Evolutionary conservation across 2,329 filamentous ascomycete genomes (phyloP), one percentile per base, ranked within the genome.

Genomic region (Cadophora malorum): DNA sequence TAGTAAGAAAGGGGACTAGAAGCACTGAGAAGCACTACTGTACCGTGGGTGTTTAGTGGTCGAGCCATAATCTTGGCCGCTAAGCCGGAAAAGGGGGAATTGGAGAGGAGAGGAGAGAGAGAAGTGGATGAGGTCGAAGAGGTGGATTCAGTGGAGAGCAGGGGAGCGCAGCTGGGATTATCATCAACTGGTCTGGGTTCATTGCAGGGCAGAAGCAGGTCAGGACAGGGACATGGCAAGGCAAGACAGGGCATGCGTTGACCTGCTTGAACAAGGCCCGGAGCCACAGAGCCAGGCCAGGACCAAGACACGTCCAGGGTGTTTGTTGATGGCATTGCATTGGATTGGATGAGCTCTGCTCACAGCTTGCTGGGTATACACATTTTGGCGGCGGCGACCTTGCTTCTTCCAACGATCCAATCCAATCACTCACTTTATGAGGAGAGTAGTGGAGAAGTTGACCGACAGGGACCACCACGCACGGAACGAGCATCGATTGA

Each of bases 391-490:
- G 21, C 33, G 58, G 35, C 58, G 41, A 31, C 58, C 38, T 47
- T 61, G 58, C 58, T 61, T 61, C 47, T 61, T 61, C 58, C 58
- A 58, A 38, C 31, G 10, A n/a, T 35, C 31, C 55, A 35, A 25
- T 33, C 53, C 28, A 56, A 31, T 33, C 55, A 58, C 33, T 58
- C 55, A 38, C 19, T 58, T 23, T 23, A 41, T 38, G 55, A 23
- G 41, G 41, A 45, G 45, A 21, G n/a, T n/a, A 49, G 28, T 35
- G 53, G 53, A 58, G 19, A 56, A 35, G 4, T 35, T 12, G 28
- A 28, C 53, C 28, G 53, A 56, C 53, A 56, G 53, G 28, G 31
- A 21, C 25, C 25, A 35, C 28, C 53, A 35, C n/a, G 6, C 33
- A 53, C 52, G 28, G 31, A 58, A 58, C 31, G 55, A 55, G 33